Percentiles rank a stretch among this genome's conserved stretches.
Conservation (phyloP, 2,329 filamentous ascomycete genomes). For the Verticillium isaacii region DNA sequence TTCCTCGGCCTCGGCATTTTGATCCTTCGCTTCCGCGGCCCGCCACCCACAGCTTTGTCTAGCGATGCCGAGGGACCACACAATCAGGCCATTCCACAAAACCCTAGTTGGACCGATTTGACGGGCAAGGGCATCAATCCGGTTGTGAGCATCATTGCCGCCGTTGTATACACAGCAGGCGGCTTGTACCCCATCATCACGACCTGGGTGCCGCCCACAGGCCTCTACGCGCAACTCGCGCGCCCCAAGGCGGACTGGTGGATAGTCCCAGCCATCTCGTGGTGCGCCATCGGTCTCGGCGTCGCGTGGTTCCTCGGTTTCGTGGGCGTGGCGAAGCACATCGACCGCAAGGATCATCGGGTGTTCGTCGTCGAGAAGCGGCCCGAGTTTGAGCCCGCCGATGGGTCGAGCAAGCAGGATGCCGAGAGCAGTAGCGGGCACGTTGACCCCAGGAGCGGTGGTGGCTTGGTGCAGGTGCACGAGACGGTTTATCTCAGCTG, state of each 20-base stretch:
- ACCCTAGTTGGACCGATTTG: conserved; percentile 23
- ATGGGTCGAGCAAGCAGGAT: conserved; percentile 12
- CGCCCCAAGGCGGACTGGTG: conserved; percentile 18
- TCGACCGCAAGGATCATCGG: conserved; percentile 21
- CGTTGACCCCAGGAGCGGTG: conserved; percentile 3
- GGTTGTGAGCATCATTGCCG: conserved; percentile 22
- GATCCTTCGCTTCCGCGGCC: conserved; percentile 26
- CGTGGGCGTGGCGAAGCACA: conserved; percentile 20
- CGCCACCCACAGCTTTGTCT: conserved; percentile 16
- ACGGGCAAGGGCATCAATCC: conserved; percentile 25
- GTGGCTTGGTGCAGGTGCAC: conserved; percentile 27
- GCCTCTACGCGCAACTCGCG: background rate
- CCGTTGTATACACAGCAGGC: conserved; percentile 23
- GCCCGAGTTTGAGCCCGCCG: conserved; percentile 26
- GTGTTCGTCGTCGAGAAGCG: conserved; percentile 28
- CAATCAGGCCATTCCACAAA: background rate
- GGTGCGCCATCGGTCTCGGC: conserved; percentile 21
- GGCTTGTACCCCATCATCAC: conserved; percentile 26
- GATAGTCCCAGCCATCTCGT: conserved; percentile 24
- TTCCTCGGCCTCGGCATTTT: conserved; percentile 29
- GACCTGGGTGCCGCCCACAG: conserved; percentile 23
- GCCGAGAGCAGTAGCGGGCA: conserved; percentile 9
- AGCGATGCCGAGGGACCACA: background rate
- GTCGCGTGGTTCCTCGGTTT: conserved; percentile 30
- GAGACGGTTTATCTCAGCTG: conserved; percentile 30